A percentile compares a stretch with the other conserved stretches of the same genome.
Conservation (phyloP, 2,329 filamentous ascomycete species). For the Clonostachys rosea region DNA sequence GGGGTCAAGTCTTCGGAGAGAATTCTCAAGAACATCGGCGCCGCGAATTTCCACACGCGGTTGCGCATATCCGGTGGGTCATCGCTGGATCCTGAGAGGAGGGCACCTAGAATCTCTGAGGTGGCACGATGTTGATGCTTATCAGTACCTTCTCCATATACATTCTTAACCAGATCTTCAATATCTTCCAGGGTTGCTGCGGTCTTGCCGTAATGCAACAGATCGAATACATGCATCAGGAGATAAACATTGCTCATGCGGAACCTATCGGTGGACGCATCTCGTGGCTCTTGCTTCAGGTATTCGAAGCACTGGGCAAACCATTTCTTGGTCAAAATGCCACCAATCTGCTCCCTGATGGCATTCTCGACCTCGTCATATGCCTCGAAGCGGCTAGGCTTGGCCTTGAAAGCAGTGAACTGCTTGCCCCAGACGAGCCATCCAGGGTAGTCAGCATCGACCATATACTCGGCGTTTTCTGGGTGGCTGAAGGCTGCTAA, state of each 20-base stretch:
- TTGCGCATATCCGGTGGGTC: conserved; percentile 69
- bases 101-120: conserved; percentile 83
- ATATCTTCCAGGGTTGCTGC: conserved; percentile 81
- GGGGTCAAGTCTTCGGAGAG: conserved; percentile 91
- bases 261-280: conserved; percentile 78
- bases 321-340: conserved; percentile 78
- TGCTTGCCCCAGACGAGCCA: conserved; percentile 95
- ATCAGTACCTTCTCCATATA: conserved; percentile 90
- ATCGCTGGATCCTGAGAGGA: conserved; percentile 78
- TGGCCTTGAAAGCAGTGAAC: conserved; percentile 74
- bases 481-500: conserved; percentile 73
- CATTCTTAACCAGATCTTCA: conserved; percentile 69
- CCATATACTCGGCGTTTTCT: conserved; percentile 69
- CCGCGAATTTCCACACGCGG: conserved; percentile 81
- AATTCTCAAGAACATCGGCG: conserved; percentile 80
- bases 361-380: conserved; percentile 79
- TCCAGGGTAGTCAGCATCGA: conserved; percentile 87
- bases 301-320: conserved; percentile 84
- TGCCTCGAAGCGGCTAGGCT: conserved; percentile 59
- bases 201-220: conserved; percentile 78
- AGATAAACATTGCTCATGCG: conserved; percentile 83
- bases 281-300: conserved; percentile 92
- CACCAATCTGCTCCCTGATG: conserved; percentile 75
- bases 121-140: conserved; percentile 97
- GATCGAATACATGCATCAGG: conserved; percentile 83